Evolutionary conservation across 768 basidiomycete species (phyloP), one percentile per base, ranked within the genome.

Genomic region (Hortiboletus campestris): DNA sequence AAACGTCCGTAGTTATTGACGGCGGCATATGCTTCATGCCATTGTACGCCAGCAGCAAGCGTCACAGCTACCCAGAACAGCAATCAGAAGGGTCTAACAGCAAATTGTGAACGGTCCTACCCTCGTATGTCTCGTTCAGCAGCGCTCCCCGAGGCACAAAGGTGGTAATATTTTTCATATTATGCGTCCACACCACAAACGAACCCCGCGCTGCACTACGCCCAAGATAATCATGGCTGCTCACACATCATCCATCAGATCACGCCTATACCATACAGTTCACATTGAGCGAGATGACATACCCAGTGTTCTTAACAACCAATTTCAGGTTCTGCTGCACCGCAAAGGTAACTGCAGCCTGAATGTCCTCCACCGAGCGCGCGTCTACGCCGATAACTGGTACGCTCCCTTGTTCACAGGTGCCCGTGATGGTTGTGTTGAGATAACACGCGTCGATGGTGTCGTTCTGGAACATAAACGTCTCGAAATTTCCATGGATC

Each of bases 171-270:
- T 74, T 67, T 64, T 76, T 74, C 62, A 78, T 64, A 35, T 75
- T 62, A 42, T 77, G 78, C 0, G 75, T 79, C 74, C 76, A 80
- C 22, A 80, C 60, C 43, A 75, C 53, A 47, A 79, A 74, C 1
- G 73, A 66, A 3, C 72, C 73, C 5, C 68, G 60, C 10, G 74
- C 76, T 38, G 72, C 57, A 48, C 75, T 77, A 4, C 77, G 69
- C 31, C 77, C 76, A n/a, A 77, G 66, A 46, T 57, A 76, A 53
- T 78, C 75, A 53, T 78, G 78, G 8, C 72, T 72, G 19, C 20
- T 31, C 40, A 4, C 13, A 2, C 0, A 36, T 9, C 41, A 17
- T 29, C 20, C 9, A 17, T 47, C 17, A 46, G 32, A 38, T 19
- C 19, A 19, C 1, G 8, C 11, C 31, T 40, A 17, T 17, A 9